Conservation (phyloP, 306 rosid genomes). For the Ceratonia siliqua region DNA sequence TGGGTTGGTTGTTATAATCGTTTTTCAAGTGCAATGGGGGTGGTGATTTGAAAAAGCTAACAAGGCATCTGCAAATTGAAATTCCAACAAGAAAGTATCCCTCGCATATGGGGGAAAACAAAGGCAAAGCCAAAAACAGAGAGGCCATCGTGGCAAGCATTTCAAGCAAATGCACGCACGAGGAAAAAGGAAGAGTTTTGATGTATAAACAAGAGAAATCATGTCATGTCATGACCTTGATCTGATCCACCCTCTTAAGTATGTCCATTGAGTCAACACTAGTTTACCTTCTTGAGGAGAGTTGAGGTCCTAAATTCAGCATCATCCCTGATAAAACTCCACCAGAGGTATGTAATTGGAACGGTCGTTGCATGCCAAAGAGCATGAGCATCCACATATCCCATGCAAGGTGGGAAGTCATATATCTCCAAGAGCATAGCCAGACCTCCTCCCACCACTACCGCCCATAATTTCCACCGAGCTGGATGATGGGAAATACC, state of each 20-base stretch:
- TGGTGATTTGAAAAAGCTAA: neutral
- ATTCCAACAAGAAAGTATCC: constrained; percentile 49
- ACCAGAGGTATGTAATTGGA: constrained; percentile 86
- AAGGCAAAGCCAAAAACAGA: constrained; percentile 42
- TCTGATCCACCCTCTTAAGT: constrained; percentile 40
- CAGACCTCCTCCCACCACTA: constrained; percentile 58
- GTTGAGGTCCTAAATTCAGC: constrained; percentile 75
- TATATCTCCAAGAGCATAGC: constrained; percentile 67
- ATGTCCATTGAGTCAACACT: constrained; percentile 30
- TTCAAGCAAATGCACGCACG: constrained; percentile 52
- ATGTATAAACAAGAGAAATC: constrained; percentile 51
- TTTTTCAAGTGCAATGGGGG: neutral
- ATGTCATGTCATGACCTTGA: constrained; percentile 16
- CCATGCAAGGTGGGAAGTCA: constrained; percentile 92
- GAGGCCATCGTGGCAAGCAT: constrained; percentile 59
- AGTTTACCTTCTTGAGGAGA: constrained; percentile 71
- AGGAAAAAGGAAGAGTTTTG: constrained; percentile 42
- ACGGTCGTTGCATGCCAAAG: constrained; percentile 71
- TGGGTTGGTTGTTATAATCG: too few species aligned
- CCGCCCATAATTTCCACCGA: constrained; percentile 71
- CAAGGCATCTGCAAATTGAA: constrained; percentile 19
- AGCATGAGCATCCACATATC: constrained; percentile 84
- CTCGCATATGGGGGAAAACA: constrained; percentile 49
- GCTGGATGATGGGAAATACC: constrained; percentile 62
- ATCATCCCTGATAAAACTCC: constrained; percentile 92